Conservation (phyloP, 257 asterid genomes). For the Schizonepeta tenuifolia region DNA sequence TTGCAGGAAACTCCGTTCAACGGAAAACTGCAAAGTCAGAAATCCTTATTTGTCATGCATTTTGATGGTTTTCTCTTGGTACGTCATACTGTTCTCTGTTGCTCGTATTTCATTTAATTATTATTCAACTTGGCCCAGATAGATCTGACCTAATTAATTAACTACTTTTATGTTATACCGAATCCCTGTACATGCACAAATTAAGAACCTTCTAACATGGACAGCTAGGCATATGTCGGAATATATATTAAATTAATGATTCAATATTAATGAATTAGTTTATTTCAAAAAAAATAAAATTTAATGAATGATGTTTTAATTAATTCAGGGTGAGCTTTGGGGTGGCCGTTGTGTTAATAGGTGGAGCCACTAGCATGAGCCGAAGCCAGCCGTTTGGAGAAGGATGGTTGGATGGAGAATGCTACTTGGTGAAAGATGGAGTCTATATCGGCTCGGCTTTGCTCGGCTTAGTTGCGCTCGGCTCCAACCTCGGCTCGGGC, state of each 20-base stretch:
- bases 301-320: not conserved
- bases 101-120: not conserved
- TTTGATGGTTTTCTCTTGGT: slow-evolving; percentile 64
- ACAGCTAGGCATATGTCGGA: slow-evolving; percentile 35
- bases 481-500: slow-evolving; percentile 44
- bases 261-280: not conserved
- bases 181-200: slow-evolving; percentile 2
- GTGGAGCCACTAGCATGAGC: slow-evolving; percentile 70
- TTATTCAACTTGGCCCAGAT: not conserved
- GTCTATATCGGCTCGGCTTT: slow-evolving; percentile 49
- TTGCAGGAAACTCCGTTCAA: slow-evolving; percentile 43
- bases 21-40: slow-evolving; percentile 30
- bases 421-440: slow-evolving; percentile 50
- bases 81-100: too few species aligned
- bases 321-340: slow-evolving; percentile 66
- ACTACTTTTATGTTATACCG: not conserved
- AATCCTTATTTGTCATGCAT: slow-evolving; percentile 44
- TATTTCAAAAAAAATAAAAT: too few species aligned
- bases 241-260: not conserved
- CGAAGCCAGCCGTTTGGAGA: slow-evolving; percentile 56
- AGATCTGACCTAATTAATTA: not conserved
- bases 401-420: slow-evolving; percentile 81
- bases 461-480: slow-evolving; percentile 43
- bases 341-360: slow-evolving; percentile 40
- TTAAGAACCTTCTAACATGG: slow-evolving; percentile 49